These are phyloP conservation scores for Rubus idaeus DNA, from an alignment of 306 rosid genomes.

Conservation along the genomic window DNA sequence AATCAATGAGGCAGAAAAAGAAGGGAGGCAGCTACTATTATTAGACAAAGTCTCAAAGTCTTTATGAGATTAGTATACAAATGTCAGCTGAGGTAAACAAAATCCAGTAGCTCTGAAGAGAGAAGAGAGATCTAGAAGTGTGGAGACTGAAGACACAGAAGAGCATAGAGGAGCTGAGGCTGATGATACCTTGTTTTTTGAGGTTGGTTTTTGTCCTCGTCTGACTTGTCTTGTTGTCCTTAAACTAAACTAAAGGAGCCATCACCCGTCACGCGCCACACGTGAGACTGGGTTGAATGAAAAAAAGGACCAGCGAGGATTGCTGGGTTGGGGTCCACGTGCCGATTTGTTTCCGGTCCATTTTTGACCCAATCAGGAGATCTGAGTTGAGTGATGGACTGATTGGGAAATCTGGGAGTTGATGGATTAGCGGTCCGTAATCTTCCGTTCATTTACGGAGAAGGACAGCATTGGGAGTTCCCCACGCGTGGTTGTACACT, in stretches of 20 bases:
- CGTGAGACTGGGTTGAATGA: neutral
- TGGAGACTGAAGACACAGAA: constrained; percentile 17
- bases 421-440: neutral
- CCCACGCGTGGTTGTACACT: constrained; percentile 8
- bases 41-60: neutral
- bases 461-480: neutral
- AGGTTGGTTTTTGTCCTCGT: neutral
- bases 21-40: neutral
- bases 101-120: neutral
- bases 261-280: constrained; percentile 4
- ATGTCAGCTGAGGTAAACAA: neutral
- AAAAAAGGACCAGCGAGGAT: neutral
- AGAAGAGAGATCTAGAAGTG: constrained; percentile 58
- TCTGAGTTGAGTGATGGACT: neutral
- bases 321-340: neutral
- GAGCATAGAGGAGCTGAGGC: constrained; percentile 22
- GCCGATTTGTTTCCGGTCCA: neutral
- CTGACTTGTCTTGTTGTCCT: neutral
- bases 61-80: neutral
- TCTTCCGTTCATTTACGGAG: neutral
- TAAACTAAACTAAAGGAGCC: no score
- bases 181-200: neutral
- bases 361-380: neutral
- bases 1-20: neutral
- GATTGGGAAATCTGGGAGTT: neutral